A percentile compares a stretch with the other conserved stretches of the same genome.
Evolutionary conservation across 1,139 yeast genomes (phyloP).

Genomic region (Candida tropicalis): DNA sequence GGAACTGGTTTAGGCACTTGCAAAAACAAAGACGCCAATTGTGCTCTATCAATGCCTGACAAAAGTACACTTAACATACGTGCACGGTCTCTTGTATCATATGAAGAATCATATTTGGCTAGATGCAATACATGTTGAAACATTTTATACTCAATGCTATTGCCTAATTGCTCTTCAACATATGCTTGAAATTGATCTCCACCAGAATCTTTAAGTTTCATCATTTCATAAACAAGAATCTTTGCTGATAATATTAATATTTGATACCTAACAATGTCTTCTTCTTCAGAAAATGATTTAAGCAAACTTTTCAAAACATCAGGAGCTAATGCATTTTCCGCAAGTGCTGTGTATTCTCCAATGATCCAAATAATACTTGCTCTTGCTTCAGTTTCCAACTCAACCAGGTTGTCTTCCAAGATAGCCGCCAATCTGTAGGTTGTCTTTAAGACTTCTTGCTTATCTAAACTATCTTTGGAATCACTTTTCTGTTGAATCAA

Average conservation of each 20-base stretch:
- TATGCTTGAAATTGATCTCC: constrained; percentile 20
- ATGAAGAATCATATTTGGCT: constrained; percentile 72
- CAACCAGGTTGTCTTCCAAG: constrained; percentile 26
- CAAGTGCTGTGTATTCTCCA: constrained; percentile 69
- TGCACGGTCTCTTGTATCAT: constrained; percentile 85
- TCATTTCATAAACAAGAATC: constrained; percentile 57
- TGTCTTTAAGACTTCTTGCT: constrained; percentile 32
- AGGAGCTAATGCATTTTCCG: constrained; percentile 58
- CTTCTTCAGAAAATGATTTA: constrained; percentile 58
- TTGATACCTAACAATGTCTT: constrained; percentile 66
- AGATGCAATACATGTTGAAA: constrained; percentile 65
- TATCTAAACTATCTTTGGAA: constrained; percentile 23
- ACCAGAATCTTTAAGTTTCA: constrained; percentile 29
- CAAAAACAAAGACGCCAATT: constrained; percentile 72
- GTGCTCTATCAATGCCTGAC: constrained; percentile 36
- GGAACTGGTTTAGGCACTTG: constrained; percentile 85
- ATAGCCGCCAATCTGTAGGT: constrained; percentile 40
- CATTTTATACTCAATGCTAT: constrained; percentile 49
- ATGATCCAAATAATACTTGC: constrained; percentile 90
- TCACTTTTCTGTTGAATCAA: constrained; percentile 61
- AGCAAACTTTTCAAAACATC: constrained; percentile 70
- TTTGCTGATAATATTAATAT: constrained; percentile 76
- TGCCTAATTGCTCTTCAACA: constrained; percentile 25
- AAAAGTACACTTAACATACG: constrained; percentile 65
- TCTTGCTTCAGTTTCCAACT: constrained; percentile 56